These are phyloP conservation scores for Panicum hallii DNA, from an alignment of 202 grass and related monocot genomes.

Conservation along the genomic window DNA sequence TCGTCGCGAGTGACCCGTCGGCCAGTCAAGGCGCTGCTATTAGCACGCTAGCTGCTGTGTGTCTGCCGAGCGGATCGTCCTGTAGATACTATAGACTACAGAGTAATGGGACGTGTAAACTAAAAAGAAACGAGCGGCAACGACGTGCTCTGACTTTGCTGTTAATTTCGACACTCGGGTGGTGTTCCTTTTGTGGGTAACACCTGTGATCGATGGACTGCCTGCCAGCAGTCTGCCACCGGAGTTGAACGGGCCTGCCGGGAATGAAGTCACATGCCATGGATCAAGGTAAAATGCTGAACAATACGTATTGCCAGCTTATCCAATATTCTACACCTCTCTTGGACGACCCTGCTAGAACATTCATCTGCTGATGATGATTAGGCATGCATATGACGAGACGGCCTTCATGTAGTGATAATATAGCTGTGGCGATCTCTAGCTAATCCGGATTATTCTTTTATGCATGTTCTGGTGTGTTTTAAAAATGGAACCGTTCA, in stretches of 20 bases:
- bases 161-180: slow-evolving; percentile 31
- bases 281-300: slow-evolving; percentile 33
- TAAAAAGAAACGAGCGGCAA: background rate
- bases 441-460: slow-evolving; percentile 19
- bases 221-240: background rate
- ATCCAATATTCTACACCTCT: slow-evolving; percentile 1
- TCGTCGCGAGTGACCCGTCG: slow-evolving; percentile 6
- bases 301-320: background rate
- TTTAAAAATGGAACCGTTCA: background rate
- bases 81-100: slow-evolving; percentile 45
- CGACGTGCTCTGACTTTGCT: slow-evolving; percentile 22
- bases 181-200: background rate
- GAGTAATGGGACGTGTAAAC: slow-evolving; percentile 23
- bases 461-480: background rate
- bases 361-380: slow-evolving; percentile 26
- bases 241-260: background rate
- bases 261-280: slow-evolving; percentile 27
- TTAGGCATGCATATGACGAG: slow-evolving; percentile 7
- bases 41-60: background rate
- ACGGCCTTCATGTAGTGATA: background rate
- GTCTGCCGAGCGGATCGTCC: slow-evolving; percentile 1
- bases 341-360: slow-evolving; percentile 7
- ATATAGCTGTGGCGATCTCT: background rate
- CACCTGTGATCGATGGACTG: slow-evolving; percentile 1
- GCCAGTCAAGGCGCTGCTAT: slow-evolving; percentile 26